Percentiles rank a stretch among this genome's conserved stretches.
Evolutionary conservation across 805 yeast genomes (phyloP).

Genomic region (Starmerella apicola): DNA sequence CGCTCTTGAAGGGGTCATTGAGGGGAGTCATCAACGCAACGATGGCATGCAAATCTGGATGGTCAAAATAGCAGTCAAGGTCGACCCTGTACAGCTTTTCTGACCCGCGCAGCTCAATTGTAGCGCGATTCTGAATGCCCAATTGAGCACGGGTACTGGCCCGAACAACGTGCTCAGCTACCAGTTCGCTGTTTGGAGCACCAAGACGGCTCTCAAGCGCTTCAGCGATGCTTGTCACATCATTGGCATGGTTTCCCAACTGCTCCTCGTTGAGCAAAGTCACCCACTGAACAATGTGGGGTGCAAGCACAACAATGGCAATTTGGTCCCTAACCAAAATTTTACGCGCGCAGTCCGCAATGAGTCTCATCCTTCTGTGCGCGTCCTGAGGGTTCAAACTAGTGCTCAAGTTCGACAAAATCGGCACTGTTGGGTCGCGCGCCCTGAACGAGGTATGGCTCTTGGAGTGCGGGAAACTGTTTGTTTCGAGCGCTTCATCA

Average conservation of each 20-base stretch:
- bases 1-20: constrained; percentile 3
- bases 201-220: constrained; percentile 15
- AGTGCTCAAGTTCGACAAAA: neutral
- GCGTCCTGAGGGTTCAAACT: neutral
- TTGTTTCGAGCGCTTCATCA: neutral
- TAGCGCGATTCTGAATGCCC: constrained; percentile 10
- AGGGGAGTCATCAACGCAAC: constrained; percentile 17
- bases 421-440: constrained; percentile 1
- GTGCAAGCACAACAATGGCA: constrained; percentile 14
- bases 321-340: constrained; percentile 13
- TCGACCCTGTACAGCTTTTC: constrained; percentile 11
- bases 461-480: neutral
- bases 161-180: constrained; percentile 14
- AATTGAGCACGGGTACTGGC: constrained; percentile 12
- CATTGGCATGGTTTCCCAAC: constrained; percentile 7
- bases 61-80: constrained; percentile 18
- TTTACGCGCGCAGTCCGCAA: constrained; percentile 8
- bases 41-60: constrained; percentile 15
- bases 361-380: neutral
- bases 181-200: constrained; percentile 12
- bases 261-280: constrained; percentile 12
- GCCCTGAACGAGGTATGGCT: neutral
- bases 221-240: constrained; percentile 6
- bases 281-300: constrained; percentile 17
- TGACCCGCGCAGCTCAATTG: constrained; percentile 9